Percentiles rank a stretch among this genome's conserved stretches.
Evolutionary conservation across 2,329 filamentous ascomycete genomes (phyloP).

Genomic region (Verticillium albo-atrum): DNA sequence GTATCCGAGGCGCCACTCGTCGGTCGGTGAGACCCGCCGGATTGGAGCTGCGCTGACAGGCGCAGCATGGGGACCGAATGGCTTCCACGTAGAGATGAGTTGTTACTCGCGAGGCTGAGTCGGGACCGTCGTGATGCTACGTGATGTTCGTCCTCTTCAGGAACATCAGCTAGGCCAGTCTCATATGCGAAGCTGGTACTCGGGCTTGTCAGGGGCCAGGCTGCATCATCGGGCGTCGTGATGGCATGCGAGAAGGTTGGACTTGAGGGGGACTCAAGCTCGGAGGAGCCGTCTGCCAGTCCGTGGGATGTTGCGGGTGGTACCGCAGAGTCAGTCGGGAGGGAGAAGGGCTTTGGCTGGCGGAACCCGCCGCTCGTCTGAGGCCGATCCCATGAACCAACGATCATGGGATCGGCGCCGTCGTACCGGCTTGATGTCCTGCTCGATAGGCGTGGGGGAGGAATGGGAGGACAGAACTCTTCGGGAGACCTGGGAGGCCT

Average conservation of each 20-base stretch:
- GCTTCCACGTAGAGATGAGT: conserved; percentile 48
- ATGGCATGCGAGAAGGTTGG: conserved; percentile 33
- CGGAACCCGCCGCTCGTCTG: conserved; percentile 40
- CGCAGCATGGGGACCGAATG: conserved; percentile 52
- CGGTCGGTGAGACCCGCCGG: conserved; percentile 21
- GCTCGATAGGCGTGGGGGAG: conserved; percentile 52
- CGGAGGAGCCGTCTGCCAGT: conserved; percentile 6
- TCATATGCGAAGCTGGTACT: conserved; percentile 31
- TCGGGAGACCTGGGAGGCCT: conserved; percentile 39
- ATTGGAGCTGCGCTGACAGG: conserved; percentile 32
- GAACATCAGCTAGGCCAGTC: conserved; percentile 50
- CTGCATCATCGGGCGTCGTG: conserved; percentile 35
- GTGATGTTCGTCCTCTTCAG: conserved; percentile 57
- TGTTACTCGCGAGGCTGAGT: conserved; percentile 41
- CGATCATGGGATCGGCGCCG: conserved; percentile 32
- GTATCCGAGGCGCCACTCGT: conserved; percentile 49
- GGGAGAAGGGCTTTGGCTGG: conserved; percentile 35
- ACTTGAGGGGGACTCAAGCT: conserved; percentile 16
- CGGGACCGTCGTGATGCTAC: conserved; percentile 31
- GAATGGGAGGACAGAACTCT: conserved; percentile 34
- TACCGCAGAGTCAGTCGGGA: conserved; percentile 17
- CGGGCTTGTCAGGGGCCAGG: conserved; percentile 38
- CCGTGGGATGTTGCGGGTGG: conserved; percentile 9
- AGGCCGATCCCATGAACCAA: conserved; percentile 34
- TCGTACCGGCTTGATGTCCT: conserved; percentile 42